Evolutionary conservation across 192 early-diverging fungal genomes (phyloP).

Genomic region (Coemansia sp.): DNA sequence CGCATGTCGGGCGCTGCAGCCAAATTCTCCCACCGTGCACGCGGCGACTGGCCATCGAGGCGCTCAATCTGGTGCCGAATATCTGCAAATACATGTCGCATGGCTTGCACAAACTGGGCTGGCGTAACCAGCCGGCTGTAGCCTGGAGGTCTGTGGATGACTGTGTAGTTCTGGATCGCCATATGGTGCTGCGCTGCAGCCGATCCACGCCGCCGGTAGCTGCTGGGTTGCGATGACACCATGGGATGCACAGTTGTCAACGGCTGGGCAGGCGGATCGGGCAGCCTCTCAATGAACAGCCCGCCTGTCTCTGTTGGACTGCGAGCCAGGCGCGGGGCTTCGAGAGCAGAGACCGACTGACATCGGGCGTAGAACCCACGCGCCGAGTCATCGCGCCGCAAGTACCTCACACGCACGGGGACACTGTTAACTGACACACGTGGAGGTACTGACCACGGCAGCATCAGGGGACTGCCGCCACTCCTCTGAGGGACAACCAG

Average conservation of each 20-base stretch:
- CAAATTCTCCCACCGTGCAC: conserved; percentile 19
- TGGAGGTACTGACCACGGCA: conserved; percentile 44
- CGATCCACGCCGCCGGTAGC: background rate
- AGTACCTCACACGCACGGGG: conserved; percentile 32
- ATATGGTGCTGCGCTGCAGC: background rate
- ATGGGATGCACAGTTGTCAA: background rate
- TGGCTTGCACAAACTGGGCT: conserved; percentile 15
- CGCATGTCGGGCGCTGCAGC: conserved; percentile 9
- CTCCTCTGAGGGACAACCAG: background rate
- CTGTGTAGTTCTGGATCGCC: conserved; percentile 34
- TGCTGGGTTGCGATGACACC: background rate
- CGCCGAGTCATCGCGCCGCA: conserved; percentile 24
- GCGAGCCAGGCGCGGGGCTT: conserved; percentile 10
- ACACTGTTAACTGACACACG: conserved; percentile 31
- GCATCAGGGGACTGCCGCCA: background rate
- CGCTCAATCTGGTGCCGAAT: conserved; percentile 29
- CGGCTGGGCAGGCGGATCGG: background rate
- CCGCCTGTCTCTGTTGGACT: background rate
- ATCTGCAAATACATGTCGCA: conserved; percentile 25
- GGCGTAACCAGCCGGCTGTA: conserved; percentile 16
- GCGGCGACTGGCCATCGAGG: conserved; percentile 17
- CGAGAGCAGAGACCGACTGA: conserved; percentile 20
- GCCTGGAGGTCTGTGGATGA: background rate
- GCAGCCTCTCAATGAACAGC: conserved; percentile 18
- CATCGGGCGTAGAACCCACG: conserved; percentile 40